Conservation (phyloP, 1,284 basidiomycete genomes). For the Cutaneotrichosporon dermatis region DNA sequence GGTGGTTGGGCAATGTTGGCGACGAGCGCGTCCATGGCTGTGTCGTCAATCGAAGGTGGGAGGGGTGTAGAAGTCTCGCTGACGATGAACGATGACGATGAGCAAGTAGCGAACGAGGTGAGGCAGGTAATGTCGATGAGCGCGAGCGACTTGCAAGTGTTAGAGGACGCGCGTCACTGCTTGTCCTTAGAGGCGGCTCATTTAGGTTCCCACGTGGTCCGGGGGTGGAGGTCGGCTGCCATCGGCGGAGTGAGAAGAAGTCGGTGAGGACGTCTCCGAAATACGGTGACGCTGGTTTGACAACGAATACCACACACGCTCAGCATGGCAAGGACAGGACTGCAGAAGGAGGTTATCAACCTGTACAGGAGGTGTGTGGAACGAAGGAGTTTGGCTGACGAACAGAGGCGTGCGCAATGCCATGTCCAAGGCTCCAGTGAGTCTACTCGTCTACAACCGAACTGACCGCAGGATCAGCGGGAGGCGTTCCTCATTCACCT, state of each 20-base stretch:
- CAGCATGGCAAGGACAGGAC: constrained; percentile 39
- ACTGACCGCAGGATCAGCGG: constrained; percentile 13
- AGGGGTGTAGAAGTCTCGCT: not conserved
- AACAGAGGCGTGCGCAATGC: constrained; percentile 38
- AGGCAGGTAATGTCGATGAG: too few relatives aligned
- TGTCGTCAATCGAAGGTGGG: too few relatives aligned
- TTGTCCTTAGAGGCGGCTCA: not conserved
- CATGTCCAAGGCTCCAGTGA: constrained; percentile 28
- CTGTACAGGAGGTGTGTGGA: constrained; percentile 30
- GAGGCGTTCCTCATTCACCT: constrained; percentile 43
- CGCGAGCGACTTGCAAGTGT: constrained; percentile 1
- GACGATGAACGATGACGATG: not conserved
- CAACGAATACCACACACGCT: not conserved
- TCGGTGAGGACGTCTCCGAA: too few relatives aligned
- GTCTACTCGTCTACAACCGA: not conserved
- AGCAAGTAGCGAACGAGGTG: not conserved
- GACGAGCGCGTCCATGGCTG: constrained; percentile 67
- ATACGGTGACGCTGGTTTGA: too few relatives aligned
- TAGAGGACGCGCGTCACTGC: constrained; percentile 8
- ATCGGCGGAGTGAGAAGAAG: too few relatives aligned
- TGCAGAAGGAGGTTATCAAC: constrained; percentile 47
- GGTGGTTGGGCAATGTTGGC: constrained; percentile 57
- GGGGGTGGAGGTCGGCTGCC: not conserved
- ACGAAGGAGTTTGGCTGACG: too few relatives aligned
- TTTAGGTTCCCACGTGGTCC: too few relatives aligned